Conservation (phyloP, 2,329 filamentous ascomycete genomes). For the Dothideomycetes sp. region DNA sequence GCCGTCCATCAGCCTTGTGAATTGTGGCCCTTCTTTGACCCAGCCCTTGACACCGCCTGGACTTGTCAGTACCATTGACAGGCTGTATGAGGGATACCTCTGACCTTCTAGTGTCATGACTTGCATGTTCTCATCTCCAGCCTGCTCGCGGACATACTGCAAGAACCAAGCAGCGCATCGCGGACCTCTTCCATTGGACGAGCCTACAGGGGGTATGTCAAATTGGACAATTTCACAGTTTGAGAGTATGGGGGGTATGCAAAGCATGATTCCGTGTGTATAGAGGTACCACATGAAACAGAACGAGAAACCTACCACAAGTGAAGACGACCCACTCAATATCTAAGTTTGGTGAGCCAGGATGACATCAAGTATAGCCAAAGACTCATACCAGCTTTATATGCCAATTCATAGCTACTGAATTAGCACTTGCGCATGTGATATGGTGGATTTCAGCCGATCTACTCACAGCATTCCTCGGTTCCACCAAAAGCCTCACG, state of each 20-base stretch:
- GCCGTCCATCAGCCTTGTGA: slow-evolving; percentile 28
- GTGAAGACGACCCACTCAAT: slow-evolving; percentile 37
- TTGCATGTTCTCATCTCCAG: slow-evolving; percentile 26
- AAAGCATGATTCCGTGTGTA: no score
- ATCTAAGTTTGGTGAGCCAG: slow-evolving; percentile 17
- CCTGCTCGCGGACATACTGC: slow-evolving; percentile 21
- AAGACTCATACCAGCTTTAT: slow-evolving; percentile 23
- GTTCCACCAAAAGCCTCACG: slow-evolving; percentile 31
- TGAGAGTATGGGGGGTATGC: no score
- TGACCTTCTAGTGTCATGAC: slow-evolving; percentile 28
- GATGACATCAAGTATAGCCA: no score
- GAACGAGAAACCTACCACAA: slow-evolving; percentile 29
- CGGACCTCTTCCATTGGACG: slow-evolving; percentile 18
- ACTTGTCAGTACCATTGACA: background rate
- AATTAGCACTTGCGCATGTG: background rate
- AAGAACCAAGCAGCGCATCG: slow-evolving; percentile 26
- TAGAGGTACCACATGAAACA: no score
- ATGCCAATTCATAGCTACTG: slow-evolving; percentile 29
- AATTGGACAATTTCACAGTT: background rate
- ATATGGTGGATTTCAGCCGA: background rate
- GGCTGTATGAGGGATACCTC: background rate
- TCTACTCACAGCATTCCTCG: slow-evolving; percentile 23
- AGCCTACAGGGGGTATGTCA: slow-evolving; percentile 6
- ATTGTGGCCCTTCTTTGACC: slow-evolving; percentile 30
- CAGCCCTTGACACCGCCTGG: slow-evolving; percentile 30